A percentile compares a stretch with the other conserved stretches of the same genome.
phyloP scores from a whole-genome alignment of 345 rosid genomes.

The Dipteronia dyeriana region DNA sequence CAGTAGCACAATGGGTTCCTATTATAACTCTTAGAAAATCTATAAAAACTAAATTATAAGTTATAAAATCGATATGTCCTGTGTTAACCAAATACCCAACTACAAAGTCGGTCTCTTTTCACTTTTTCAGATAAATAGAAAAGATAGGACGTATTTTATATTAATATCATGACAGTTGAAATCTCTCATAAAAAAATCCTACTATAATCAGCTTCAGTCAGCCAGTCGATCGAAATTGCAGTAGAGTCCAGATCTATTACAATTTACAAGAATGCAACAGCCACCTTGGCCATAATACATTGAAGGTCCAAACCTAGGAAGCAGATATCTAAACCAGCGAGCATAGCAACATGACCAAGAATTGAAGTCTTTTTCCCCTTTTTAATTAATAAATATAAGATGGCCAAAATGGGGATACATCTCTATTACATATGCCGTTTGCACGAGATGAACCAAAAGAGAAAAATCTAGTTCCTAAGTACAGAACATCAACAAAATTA shows the following conservation, averaged over 20 bases:
- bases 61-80: neutral
- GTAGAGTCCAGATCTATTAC: neutral
- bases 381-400: neutral
- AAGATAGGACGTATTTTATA: neutral
- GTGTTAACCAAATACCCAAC: neutral
- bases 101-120: neutral
- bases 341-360: neutral
- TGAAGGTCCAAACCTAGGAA: neutral
- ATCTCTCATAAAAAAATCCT: neutral
- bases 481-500: neutral
- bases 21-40: neutral
- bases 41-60: neutral
- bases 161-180: neutral
- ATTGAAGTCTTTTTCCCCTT: neutral
- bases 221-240: neutral
- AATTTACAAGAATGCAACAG: neutral
- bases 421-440: neutral
- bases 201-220: slow-evolving; percentile 3
- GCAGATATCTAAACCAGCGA: neutral
- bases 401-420: neutral
- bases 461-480: neutral
- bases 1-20: slow-evolving; percentile 5
- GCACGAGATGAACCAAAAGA: slow-evolving; percentile 6
- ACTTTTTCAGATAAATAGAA: neutral
- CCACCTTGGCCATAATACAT: neutral